Evolutionary conservation across 169 alveolate species (phyloP), one percentile per base, ranked within the genome.

Genomic region (Plasmodium adleri): DNA sequence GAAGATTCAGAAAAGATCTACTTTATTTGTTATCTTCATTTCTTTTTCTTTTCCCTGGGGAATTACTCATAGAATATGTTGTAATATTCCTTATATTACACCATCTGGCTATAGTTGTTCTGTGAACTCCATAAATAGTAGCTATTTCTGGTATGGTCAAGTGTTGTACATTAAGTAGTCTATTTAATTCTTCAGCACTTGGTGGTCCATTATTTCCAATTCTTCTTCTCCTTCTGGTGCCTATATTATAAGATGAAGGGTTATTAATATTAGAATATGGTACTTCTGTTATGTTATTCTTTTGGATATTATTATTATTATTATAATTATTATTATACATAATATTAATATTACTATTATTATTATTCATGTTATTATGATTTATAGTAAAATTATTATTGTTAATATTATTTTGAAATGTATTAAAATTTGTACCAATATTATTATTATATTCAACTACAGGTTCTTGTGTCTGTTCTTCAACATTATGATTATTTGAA

Each of bases 41-140:
- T 39, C 7, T 52, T 71, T 56, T 66, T 56, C 72, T 86, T 68
- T 62, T 59, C 24, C 92, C 87, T 13, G 62, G 86, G 52, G 54
- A 72, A 70, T 47, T 13, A 10, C 1, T 72, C 10, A 39, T 39
- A 8, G 75, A 62, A 52, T 86, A 72, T 59, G 71, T 76, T 52
- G 72, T 86, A 71, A 86, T 64, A 39, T 86, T 86, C 66, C 92
- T 71, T 20, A 71, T 86, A 58, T 86, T 74, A 32, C 92, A 86
- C 92, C 92, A 86, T 7, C 92, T 60, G 0, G 92, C 86, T 13
- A 86, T 87, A 15, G 92, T 86, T 20, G 92, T 86, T 72, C 92
- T 86, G 39, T 86, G 92, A 15, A 86, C 92, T 0, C 92, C 92
- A 73, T 86, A 86, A 32, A 86, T 47, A 10, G 74, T 76, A 20